Percentiles rank a stretch among this genome's conserved stretches.
phyloP scores from a whole-genome alignment of 2,329 filamentous ascomycete genomes.

The Phaeophleospora eucalypticola region DNA sequence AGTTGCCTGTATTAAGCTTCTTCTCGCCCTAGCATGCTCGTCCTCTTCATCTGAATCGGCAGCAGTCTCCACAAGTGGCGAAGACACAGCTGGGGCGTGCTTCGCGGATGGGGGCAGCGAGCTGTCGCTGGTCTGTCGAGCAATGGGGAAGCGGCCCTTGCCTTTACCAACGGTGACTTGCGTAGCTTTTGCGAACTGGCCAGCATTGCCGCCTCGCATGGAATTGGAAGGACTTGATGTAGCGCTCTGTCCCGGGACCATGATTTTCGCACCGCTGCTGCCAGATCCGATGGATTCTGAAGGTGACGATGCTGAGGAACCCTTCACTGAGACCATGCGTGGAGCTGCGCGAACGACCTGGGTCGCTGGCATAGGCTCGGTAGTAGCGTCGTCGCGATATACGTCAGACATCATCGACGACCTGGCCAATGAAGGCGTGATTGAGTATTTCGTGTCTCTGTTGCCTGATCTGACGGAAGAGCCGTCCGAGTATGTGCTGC shows the following conservation, averaged over 20 bases:
- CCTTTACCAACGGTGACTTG: constrained; percentile 42
- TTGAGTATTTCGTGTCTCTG: constrained; percentile 40
- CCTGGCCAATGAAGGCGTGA: constrained; percentile 47
- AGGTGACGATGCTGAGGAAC: constrained; percentile 14
- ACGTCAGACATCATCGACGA: constrained; percentile 80
- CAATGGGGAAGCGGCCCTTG: constrained; percentile 31
- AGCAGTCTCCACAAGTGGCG: constrained; percentile 27
- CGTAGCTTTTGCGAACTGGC: constrained; percentile 40
- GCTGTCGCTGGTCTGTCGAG: constrained; percentile 23
- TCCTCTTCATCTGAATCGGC: constrained; percentile 30
- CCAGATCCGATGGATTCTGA: constrained; percentile 8
- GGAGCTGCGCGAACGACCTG: constrained; percentile 85
- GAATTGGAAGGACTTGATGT: constrained; percentile 11
- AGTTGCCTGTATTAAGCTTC: constrained; percentile 21
- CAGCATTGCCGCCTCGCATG: constrained; percentile 6
- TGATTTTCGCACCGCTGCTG: constrained; percentile 9
- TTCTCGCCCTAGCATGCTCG: constrained; percentile 29
- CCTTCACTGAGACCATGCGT: constrained; percentile 85
- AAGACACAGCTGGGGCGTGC: constrained; percentile 28
- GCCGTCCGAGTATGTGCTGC: constrained; percentile 82
- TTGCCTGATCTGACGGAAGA: constrained; percentile 46
- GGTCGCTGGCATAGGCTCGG: constrained; percentile 73
- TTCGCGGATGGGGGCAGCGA: constrained; percentile 19
- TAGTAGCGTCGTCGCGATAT: constrained; percentile 84
- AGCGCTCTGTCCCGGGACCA: constrained; percentile 8